A percentile compares a stretch with the other conserved stretches of the same genome.
phyloP scores from a whole-genome alignment of 2,329 filamentous ascomycete species.

The Allantophomopsis lycopodina region DNA sequence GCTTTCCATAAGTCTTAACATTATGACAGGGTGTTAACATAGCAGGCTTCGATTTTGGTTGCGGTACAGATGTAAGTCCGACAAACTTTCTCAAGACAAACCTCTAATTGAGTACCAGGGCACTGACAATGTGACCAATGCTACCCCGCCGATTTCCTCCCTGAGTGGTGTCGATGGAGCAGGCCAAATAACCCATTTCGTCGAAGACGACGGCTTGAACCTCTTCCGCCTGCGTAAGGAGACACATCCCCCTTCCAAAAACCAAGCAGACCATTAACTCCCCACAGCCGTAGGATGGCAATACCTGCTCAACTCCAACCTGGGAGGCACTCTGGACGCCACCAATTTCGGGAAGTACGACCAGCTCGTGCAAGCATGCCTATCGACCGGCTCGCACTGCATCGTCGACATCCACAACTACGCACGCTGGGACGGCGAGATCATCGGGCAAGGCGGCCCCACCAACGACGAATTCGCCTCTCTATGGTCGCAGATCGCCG shows the following conservation, averaged over 20 bases:
- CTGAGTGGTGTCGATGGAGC: conserved; percentile 18
- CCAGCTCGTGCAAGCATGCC: conserved; percentile 38
- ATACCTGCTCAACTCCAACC: conserved; percentile 36
- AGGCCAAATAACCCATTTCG: conserved; percentile 27
- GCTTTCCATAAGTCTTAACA: background rate
- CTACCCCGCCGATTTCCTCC: conserved; percentile 17
- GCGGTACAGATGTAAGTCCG: conserved; percentile 17
- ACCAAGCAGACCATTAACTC: conserved; percentile 12
- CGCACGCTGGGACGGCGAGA: conserved; percentile 44
- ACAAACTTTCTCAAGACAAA: no score
- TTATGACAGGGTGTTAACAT: conserved; percentile 9
- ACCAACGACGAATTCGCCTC: conserved; percentile 40
- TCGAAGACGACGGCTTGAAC: conserved; percentile 36
- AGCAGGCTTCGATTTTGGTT: conserved; percentile 33
- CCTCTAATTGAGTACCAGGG: conserved; percentile 6
- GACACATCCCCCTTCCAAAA: background rate
- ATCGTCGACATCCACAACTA: conserved; percentile 46
- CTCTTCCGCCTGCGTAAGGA: conserved; percentile 33
- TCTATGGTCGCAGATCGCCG: conserved; percentile 44
- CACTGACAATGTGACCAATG: conserved; percentile 18
- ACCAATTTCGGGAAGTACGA: conserved; percentile 37
- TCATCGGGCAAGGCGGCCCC: conserved; percentile 53
- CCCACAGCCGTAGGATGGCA: conserved; percentile 39
- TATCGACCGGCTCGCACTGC: conserved; percentile 40
- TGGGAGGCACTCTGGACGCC: conserved; percentile 33